phyloP scores from a whole-genome alignment of 306 rosid species.

The Casuarina equisetifolia region DNA sequence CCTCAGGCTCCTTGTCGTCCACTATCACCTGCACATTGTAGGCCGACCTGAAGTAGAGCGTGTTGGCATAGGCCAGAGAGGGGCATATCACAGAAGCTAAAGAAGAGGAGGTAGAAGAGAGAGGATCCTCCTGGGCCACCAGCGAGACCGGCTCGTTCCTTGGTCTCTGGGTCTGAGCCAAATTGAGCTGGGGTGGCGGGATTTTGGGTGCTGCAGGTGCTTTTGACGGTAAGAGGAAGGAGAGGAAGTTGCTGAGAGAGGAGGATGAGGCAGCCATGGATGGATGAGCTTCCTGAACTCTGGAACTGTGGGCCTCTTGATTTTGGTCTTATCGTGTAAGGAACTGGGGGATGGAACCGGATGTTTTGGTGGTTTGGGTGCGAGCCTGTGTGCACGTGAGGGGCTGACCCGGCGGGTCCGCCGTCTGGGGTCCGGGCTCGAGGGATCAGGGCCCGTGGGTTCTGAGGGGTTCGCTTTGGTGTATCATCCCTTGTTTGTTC shows the following conservation, averaged over 20 bases:
- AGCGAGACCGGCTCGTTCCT: slow-evolving; percentile 24
- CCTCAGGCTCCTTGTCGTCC: slow-evolving; percentile 79
- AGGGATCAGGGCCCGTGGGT: background rate
- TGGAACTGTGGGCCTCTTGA: background rate
- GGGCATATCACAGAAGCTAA: slow-evolving; percentile 61
- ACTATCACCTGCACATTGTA: slow-evolving; percentile 73
- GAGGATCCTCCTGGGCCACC: slow-evolving; percentile 16
- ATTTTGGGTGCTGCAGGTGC: slow-evolving; percentile 36
- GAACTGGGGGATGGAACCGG: background rate
- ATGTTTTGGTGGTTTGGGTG: background rate
- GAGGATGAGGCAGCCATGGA: slow-evolving; percentile 74
- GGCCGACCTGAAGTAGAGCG: slow-evolving; percentile 47
- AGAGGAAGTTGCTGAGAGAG: slow-evolving; percentile 57
- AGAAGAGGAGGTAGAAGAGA: slow-evolving; percentile 22
- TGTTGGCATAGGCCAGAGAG: slow-evolving; percentile 46
- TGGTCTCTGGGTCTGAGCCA: slow-evolving; percentile 29
- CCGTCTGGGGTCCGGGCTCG: background rate
- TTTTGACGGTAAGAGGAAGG: slow-evolving; percentile 61
- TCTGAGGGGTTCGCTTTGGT: background rate
- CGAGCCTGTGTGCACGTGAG: background rate
- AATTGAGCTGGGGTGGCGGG: slow-evolving; percentile 39
- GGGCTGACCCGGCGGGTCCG: background rate
- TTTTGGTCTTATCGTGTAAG: slow-evolving; percentile 8
- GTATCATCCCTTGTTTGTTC: background rate
- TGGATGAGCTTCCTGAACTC: background rate